A percentile compares a stretch with the other conserved stretches of the same genome.
These are phyloP conservation scores for Penicillium manginii DNA, from an alignment of 495 filamentous ascomycete species.

Conservation along the genomic window DNA sequence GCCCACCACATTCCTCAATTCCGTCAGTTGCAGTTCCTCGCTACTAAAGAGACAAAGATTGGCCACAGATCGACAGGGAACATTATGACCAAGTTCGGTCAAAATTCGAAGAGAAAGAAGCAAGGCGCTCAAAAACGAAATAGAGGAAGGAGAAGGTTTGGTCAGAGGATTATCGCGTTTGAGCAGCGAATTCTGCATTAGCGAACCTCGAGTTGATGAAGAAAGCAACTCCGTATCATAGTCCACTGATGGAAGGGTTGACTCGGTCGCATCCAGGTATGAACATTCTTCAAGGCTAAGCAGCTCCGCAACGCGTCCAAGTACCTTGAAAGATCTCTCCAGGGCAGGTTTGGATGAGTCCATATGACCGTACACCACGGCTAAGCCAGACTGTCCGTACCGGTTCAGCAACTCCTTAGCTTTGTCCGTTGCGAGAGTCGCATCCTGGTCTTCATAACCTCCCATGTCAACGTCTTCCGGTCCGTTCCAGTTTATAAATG, in stretches of 20 bases:
- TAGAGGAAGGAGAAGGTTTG: slow-evolving; percentile 59
- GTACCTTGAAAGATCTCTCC: slow-evolving; percentile 63
- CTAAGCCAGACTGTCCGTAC: slow-evolving; percentile 75
- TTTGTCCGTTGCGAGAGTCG: slow-evolving; percentile 55
- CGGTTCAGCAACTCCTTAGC: slow-evolving; percentile 56
- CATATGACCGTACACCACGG: slow-evolving; percentile 70
- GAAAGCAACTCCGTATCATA: slow-evolving; percentile 44
- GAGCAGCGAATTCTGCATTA: slow-evolving; percentile 62
- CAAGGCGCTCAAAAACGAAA: slow-evolving; percentile 67
- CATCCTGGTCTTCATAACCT: slow-evolving; percentile 58
- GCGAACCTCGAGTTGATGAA: slow-evolving; percentile 46
- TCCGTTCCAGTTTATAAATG: slow-evolving; percentile 77
- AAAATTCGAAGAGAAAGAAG: slow-evolving; percentile 70
- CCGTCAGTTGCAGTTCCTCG: slow-evolving; percentile 66
- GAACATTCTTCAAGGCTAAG: slow-evolving; percentile 58
- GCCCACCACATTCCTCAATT: slow-evolving; percentile 66
- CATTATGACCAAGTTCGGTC: slow-evolving; percentile 59
- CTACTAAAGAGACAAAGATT: slow-evolving; percentile 46
- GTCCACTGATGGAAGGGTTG: slow-evolving; percentile 33
- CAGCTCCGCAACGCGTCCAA: slow-evolving; percentile 62
- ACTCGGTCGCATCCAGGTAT: slow-evolving; percentile 35
- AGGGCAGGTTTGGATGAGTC: slow-evolving; percentile 62
- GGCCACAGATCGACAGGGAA: slow-evolving; percentile 57
- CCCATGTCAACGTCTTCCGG: slow-evolving; percentile 80
- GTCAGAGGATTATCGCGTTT: slow-evolving; percentile 68